Evolutionary conservation across 495 filamentous ascomycete species (phyloP), one percentile per base, ranked within the genome.

Genomic region (Pyronema omphalodes): DNA sequence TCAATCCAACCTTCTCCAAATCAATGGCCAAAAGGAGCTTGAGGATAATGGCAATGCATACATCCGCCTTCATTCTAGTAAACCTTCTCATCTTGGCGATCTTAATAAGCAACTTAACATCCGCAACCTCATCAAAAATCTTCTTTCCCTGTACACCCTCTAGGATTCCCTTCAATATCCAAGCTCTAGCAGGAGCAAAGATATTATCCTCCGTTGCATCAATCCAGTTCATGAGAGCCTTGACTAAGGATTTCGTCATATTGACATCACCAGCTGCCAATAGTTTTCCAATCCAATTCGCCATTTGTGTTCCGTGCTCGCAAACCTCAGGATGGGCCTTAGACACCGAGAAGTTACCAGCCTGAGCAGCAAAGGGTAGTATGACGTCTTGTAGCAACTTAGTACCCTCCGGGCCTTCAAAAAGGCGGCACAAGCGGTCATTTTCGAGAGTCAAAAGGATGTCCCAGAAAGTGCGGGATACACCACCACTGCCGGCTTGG

Each of bases 131-230:
- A 37, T 33, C 33, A 43, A 52, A 52, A 3, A 52, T 35, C 41
- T 8, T 18, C 37, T 52, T 9, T 33, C 15, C 37, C 37, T 33
- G 17, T 9, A 54, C 53, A 7, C 62, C 62, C 1, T 57, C 61
- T 33, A 54, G 37, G 51, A 65, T 43, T 6, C 61, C 62, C 37
- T 64, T 58, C 23, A 65, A 39, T n/a, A 65, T 52, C 40, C 54
- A 65, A n/a, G 54, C 58, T 23, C 62, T 57, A 7, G 62, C 62
- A 3, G 62, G 62, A 1, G 62, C 61, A 55, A 65, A 65, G 14
- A 64, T 53, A 9, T 47, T 49, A 45, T 63, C 62, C 14, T 57
- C 52, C 18, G 41, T 55, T 23, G n/a, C 34, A 52, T 64, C 57
- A 9, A 65, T 35, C 54, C 61, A 64, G 17, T 33, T 45, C 14